phyloP scores from a whole-genome alignment of 345 rosid genomes.

The Camelina neglecta region DNA sequence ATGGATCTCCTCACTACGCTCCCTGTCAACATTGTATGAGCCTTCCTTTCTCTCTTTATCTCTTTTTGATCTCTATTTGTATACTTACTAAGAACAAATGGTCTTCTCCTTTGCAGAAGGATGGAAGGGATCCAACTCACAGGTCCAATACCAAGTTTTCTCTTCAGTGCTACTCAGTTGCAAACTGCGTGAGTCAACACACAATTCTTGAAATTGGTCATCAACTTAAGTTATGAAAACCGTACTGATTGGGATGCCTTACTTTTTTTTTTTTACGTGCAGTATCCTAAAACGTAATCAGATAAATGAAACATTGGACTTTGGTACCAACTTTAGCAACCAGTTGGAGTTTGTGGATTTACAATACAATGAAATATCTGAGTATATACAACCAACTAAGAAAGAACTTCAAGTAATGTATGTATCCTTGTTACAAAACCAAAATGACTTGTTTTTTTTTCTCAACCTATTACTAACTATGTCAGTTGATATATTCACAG shows the following conservation, averaged over 20 bases:
- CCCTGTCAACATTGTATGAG: constrained; percentile 75
- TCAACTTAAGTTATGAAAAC: neutral
- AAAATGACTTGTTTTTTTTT: neutral
- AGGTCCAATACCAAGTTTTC: constrained; percentile 58
- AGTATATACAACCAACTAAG: constrained; percentile 21
- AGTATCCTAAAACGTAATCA: constrained; percentile 59
- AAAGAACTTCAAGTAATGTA: constrained; percentile 53
- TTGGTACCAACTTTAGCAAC: constrained; percentile 51
- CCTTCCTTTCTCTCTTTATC: constrained; percentile 14
- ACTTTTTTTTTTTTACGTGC: neutral
- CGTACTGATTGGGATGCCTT: neutral
- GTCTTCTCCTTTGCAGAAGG: constrained; percentile 51
- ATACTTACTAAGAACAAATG: constrained; percentile 22
- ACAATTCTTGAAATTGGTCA: neutral
- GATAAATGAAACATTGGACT: constrained; percentile 58
- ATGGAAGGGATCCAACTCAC: constrained; percentile 57
- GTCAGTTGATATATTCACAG: constrained; percentile 49
- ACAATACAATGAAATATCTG: constrained; percentile 54
- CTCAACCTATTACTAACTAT: neutral
- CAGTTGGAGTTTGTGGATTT: constrained; percentile 63
- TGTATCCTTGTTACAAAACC: constrained; percentile 31
- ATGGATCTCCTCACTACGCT: constrained; percentile 57
- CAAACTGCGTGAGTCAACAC: constrained; percentile 68
- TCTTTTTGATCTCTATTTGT: neutral
- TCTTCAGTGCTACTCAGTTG: constrained; percentile 63